Conservation (phyloP, 2,329 filamentous ascomycete genomes). For the Aureobasidium sp. region DNA sequence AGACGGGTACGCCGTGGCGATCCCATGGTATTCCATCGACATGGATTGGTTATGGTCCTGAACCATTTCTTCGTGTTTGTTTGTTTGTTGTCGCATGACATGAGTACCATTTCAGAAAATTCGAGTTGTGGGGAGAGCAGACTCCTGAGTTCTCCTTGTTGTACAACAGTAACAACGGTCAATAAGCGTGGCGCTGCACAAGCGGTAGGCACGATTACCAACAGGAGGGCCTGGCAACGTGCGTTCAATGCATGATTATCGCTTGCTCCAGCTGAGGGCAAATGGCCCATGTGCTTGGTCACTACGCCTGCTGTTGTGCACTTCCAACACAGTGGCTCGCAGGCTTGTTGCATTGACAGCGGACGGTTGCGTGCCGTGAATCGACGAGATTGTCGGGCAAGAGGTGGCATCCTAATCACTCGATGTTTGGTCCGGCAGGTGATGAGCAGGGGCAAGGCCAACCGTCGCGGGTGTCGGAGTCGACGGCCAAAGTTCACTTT, state of each 20-base stretch:
- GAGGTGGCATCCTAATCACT: not conserved
- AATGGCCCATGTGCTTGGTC: not conserved
- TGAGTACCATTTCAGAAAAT: not conserved
- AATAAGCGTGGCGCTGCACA: constrained; percentile 8
- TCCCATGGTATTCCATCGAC: not conserved
- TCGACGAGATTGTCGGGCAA: not conserved
- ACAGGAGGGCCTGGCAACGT: constrained; percentile 4
- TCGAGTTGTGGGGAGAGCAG: not conserved
- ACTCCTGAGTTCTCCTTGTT: not conserved
- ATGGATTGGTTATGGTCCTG: not conserved
- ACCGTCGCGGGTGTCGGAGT: constrained; percentile 5
- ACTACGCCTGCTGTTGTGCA: not conserved
- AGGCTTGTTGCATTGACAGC: constrained; percentile 6
- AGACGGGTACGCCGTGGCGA: not conserved
- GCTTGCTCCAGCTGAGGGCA: not conserved
- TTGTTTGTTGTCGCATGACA: constrained; percentile 6
- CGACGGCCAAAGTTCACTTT: not conserved
- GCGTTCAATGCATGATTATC: constrained; percentile 2
- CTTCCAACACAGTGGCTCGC: not conserved
- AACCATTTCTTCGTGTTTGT: not conserved
- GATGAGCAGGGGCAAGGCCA: constrained; percentile 4
- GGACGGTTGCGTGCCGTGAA: not conserved
- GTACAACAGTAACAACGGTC: constrained; percentile 6
- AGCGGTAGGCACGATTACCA: constrained; percentile 2
- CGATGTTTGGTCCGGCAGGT: constrained; percentile 4